Base-by-base conservation (phyloP, 1,139 yeast species). In the Zygosaccharomyces sapae region DNA sequence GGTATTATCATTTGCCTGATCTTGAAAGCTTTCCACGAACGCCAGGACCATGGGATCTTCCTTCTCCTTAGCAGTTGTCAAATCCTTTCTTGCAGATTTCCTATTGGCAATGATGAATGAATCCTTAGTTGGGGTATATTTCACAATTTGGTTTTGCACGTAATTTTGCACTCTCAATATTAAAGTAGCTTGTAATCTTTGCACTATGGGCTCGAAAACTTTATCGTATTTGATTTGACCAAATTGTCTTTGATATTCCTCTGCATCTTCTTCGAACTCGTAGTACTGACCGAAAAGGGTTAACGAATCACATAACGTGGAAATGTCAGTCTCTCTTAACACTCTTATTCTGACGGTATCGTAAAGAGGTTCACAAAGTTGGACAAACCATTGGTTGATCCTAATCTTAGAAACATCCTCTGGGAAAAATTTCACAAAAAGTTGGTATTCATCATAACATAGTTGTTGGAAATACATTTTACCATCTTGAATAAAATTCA, bases 101-200 rank as follows among this genome's bases (percentile, higher is more conserved):
- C 81, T 72, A 45, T 75, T 73, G 19, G 81, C 73, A 24, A 85
- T 73, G 38, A 76, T 74, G 54, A 86, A 73, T 55, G 86, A 95
- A 51, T 80, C 81, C 0, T 81, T 75, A 2, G 77, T 75, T 1
- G 94, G 89, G 53, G 73, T 78, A 59, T 85, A 87, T 36, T 75
- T 77, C 25, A 79, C 76, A 47, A 88, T 79, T 49, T 80, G 82
- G 33, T 77, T 76, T 55, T 86, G 94, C 33, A 86, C 79, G 56
- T 77, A 82, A 6, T 78, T 74, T 60, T 88, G 95, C 4, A 86
- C 83, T 56, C 92, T 73, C 66, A 89, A 86, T 1, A 88, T 82
- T 37, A 90, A 71, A 49, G 96, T 72, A 2, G 88, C 75, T 66
- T 90, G 97, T 1, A 83, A 79, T 57, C 86, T 96, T 49, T 80